A percentile compares a stretch with the other conserved stretches of the same genome.
These are phyloP conservation scores for Cyclotella baltica DNA, from an alignment of 108 stramenopile species.

Conservation along the genomic window DNA sequence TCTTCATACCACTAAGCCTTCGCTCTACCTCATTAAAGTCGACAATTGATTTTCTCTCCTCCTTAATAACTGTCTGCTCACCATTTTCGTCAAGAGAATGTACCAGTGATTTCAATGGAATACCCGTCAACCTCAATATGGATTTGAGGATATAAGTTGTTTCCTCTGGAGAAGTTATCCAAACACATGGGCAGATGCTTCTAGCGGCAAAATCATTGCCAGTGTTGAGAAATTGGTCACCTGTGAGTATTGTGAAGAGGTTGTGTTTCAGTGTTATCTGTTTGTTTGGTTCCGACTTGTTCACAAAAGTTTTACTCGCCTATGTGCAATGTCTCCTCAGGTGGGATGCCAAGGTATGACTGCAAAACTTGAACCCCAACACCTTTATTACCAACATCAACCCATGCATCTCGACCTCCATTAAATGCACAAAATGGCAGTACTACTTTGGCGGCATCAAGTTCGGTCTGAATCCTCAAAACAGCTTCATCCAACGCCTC, in stretches of 20 bases:
- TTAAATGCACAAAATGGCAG: slow-evolving; percentile 95
- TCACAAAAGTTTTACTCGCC: slow-evolving; percentile 20
- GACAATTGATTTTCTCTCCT: slow-evolving; percentile 36
- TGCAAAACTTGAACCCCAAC: slow-evolving; percentile 89
- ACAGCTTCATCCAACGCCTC: slow-evolving; percentile 93
- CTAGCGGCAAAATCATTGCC: slow-evolving; percentile 94
- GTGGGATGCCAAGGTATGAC: slow-evolving; percentile 80
- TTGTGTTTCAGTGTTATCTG: neutral
- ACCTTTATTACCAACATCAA: slow-evolving; percentile 93
- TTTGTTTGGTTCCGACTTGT: neutral
- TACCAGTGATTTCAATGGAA: slow-evolving; percentile 49
- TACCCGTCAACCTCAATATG: slow-evolving; percentile 81
- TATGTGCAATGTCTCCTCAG: slow-evolving; percentile 84
- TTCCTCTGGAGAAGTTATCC: slow-evolving; percentile 93
- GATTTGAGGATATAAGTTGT: slow-evolving; percentile 91
- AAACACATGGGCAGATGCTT: slow-evolving; percentile 85
- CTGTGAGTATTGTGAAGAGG: neutral
- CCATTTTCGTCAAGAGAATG: slow-evolving; percentile 35
- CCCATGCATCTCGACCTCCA: slow-evolving; percentile 93
- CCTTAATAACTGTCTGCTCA: slow-evolving; percentile 16
- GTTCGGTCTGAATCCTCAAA: slow-evolving; percentile 75
- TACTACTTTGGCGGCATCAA: slow-evolving; percentile 55
- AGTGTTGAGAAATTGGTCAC: slow-evolving; percentile 91
- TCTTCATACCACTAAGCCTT: slow-evolving; percentile 65
- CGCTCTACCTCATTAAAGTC: slow-evolving; percentile 81